These are phyloP conservation scores for Ophiostoma perfectum DNA, from an alignment of 2,329 filamentous ascomycete genomes.

Conservation along the genomic window DNA sequence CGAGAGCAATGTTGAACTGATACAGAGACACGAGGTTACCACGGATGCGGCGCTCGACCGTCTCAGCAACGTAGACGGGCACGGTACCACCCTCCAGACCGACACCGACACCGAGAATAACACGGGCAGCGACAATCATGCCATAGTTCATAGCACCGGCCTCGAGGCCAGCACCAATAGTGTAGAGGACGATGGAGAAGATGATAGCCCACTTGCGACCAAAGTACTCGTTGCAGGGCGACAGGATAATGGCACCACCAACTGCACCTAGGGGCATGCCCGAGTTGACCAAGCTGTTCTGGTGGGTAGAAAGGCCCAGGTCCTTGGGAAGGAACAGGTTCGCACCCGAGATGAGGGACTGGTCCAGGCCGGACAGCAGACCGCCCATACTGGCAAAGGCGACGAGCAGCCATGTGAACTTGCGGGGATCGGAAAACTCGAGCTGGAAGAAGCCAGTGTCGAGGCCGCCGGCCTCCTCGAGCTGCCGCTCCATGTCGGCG, in stretches of 20 bases:
- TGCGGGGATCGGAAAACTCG: constrained; percentile 37
- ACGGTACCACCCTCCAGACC: constrained; percentile 70
- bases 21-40: constrained; percentile 70
- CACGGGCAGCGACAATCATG: constrained; percentile 64
- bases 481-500: constrained; percentile 22
- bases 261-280: constrained; percentile 69
- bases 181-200: constrained; percentile 64
- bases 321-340: constrained; percentile 60
- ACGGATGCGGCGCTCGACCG: constrained; percentile 59
- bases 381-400: constrained; percentile 72
- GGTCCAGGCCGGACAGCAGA: constrained; percentile 65
- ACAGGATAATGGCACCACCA: constrained; percentile 61
- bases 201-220: constrained; percentile 65
- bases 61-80: constrained; percentile 69
- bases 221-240: constrained; percentile 61
- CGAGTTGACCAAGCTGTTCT: constrained; percentile 63
- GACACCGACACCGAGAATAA: constrained; percentile 65
- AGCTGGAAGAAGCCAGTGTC: constrained; percentile 33
- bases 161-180: constrained; percentile 61
- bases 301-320: constrained; percentile 47
- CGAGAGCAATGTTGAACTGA: constrained; percentile 70
- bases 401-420: constrained; percentile 64
- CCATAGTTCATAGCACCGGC: constrained; percentile 63
- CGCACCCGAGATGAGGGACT: constrained; percentile 66
- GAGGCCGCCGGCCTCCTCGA: constrained; percentile 19